Base-by-base conservation (phyloP, 202 grass and related monocot genomes). In the Musa balbisiana region DNA sequence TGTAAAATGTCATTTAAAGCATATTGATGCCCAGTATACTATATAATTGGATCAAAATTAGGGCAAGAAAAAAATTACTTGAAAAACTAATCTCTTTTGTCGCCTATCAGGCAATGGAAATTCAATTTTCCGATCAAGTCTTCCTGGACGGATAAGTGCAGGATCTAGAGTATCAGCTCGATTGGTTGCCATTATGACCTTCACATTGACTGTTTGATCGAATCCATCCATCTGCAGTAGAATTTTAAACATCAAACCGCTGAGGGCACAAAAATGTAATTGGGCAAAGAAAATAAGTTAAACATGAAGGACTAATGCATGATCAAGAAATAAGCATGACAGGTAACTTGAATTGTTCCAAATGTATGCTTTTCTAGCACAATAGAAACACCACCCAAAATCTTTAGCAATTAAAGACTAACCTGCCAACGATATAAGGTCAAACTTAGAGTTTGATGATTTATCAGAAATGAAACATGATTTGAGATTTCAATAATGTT, bases 101-200 rank as follows among this genome's bases (percentile, higher is more conserved):
- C 92, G 80, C 17, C 92, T 79, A 62, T 96, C 92, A 22, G 92
- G 92, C 9, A 96, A 83, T 79, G 92, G 92, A 79, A 96, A 96
- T 76, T 96, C 92, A 53, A 96, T 96, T 82, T 96, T 96, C 64
- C 92, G 86, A 79, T 96, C 92, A 64, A 96, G 79, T 75, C 92
- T 83, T 65, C 92, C 92, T 15, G 92, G 92, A 86, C 92, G 92
- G 58, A 96, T 52, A 71, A 96, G 85, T 84, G 92, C 92, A 51
- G 92, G 92, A 72, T 96, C 92, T 72, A 96, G 83, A 72, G 92
- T 96, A 71, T 96, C 92, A 19, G 92, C 92, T 43, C 92, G 80
- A 71, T 96, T 96, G 17, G 92, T 96, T 20, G 92, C 92, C 92
- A 96, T 96, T 81, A 96, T 96, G 67, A 96, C 92, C 79, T 96